Evolutionary conservation across 2,329 filamentous ascomycete species (phyloP), one percentile per base, ranked within the genome.

Genomic region (Lomentospora prolificans): DNA sequence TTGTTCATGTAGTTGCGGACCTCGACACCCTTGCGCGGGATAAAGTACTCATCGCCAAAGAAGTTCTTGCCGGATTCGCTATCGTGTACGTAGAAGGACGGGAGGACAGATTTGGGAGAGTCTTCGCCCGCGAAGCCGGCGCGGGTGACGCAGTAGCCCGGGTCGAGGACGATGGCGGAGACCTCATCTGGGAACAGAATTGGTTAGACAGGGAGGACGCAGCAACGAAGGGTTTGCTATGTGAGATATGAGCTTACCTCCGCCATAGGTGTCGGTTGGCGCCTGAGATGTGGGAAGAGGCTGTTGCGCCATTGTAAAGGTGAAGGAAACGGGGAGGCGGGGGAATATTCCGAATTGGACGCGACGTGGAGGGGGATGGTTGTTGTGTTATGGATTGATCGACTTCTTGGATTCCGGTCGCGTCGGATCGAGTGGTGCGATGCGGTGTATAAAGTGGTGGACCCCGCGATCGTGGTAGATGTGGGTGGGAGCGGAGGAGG

Each of bases 51-150:
- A 68, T 99, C 95, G 72, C 94, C 94, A 65, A 91, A 97, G 58
- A 94, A 76, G 57, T 84, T 76, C 63, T 72, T 74, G 52, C 79
- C 76, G 17, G 65, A 61, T 55, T 72, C 69, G 61, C 69, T 78
- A 55, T 79, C 65, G 65, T 78, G 74, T 55, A 88, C 91, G 73
- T 99, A 99, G 74, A 87, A 90, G 48, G 90, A 94, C 27, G 92
- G 91, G 57, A 95, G 80, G 57, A 97, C 85, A 28, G 89, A 90
- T 75, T 97, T 97, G 63, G 94, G 94, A 0, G 90, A 87, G 73
- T 99, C 94, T 80, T 99, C 95, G 67, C 95, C 94, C 10, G 95
- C 95, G 67, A 97, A 99, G 57, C 94, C 94, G 58, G 91, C 94
- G 72, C 95, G 90, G 41, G 89, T 91, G 63, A 84, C 86, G 66